Evolutionary conservation across 768 basidiomycete species (phyloP), one percentile per base, ranked within the genome.

Genomic region (Daedaleopsis nitida): DNA sequence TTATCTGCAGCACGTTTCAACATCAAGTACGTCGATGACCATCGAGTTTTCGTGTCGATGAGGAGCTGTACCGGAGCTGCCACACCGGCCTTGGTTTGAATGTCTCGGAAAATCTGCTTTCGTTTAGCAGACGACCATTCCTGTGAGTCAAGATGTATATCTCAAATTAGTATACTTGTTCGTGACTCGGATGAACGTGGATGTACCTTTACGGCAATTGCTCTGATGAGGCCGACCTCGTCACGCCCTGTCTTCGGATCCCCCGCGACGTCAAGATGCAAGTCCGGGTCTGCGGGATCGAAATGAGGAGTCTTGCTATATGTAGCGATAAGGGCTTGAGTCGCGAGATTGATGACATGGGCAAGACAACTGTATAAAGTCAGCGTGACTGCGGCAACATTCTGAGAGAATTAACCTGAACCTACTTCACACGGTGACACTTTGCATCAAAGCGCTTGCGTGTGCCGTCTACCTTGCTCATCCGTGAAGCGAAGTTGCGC

Each of bases 21-120:
- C 75, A 76, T 75, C 12, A 69, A 50, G 55, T 66, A 75, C 0
- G 70, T 75, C 1, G 72, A 76, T 0, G 70, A 76, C 74, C 76
- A 77, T 10, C 67, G 56, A 1, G 74, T 68, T 3, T 59, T 62
- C 68, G 71, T 73, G 57, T 76, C 70, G 16, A 74, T 39, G 6
- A 75, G 47, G 1, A 75, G 67, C 6, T 59, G 55, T 1, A 57
- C 23, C 21, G 62, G 43, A 12, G 17, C 44, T 12, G 14, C 44
- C 43, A 44, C 52, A 7, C 21, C 43, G 4, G n/a, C n/a, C n/a
- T 35, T 12, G 10, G 13, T 19, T 51, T 72, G 72, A 10, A 74
- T 53, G 3, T 52, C 32, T 13, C 17, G 34, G 58, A 69, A 73
- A 0, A 67, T 42, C 38, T 69, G 64, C 55, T 74, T 72, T 14